Percentiles rank a stretch among this genome's conserved stretches.
These are phyloP conservation scores for Lotmaria passim DNA, from an alignment of 208 protist genomes.

Conservation along the genomic window DNA sequence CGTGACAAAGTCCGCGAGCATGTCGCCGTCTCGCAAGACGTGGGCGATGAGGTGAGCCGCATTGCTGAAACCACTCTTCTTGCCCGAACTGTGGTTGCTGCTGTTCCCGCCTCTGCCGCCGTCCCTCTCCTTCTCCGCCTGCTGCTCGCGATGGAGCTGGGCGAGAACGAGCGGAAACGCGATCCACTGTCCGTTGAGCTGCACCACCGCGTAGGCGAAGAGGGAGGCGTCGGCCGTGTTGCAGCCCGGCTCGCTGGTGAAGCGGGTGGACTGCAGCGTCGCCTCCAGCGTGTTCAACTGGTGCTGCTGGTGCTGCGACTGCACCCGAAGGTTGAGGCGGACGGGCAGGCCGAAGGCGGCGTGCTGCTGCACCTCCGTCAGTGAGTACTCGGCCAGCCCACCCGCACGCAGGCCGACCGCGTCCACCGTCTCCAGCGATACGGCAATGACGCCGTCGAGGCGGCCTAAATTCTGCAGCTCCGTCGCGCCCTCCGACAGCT, in stretches of 20 bases:
- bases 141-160: conserved; percentile 10
- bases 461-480: conserved; percentile 25
- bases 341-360: conserved; percentile 75
- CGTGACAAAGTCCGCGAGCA: conserved; percentile 70
- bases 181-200: conserved; percentile 49
- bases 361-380: conserved; percentile 60
- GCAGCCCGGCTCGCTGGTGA: conserved; percentile 8
- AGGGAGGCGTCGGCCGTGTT: conserved; percentile 35
- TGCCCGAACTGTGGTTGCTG: no score
- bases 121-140: background rate
- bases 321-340: conserved; percentile 28
- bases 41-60: conserved; percentile 40
- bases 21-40: conserved; percentile 69
- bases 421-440: conserved; percentile 41
- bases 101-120: background rate
- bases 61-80: background rate
- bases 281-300: conserved; percentile 24
- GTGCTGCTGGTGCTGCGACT: conserved; percentile 22
- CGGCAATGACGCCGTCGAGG: conserved; percentile 32
- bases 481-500: conserved; percentile 20
- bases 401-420: conserved; percentile 34
- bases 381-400: conserved; percentile 37
- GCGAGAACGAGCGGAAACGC: conserved; percentile 70
- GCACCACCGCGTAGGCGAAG: conserved; percentile 56
- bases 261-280: conserved; percentile 22